Percentiles rank a stretch among this genome's conserved stretches.
These are phyloP conservation scores for Albizia julibrissin DNA, from an alignment of 306 rosid species.

Conservation along the genomic window DNA sequence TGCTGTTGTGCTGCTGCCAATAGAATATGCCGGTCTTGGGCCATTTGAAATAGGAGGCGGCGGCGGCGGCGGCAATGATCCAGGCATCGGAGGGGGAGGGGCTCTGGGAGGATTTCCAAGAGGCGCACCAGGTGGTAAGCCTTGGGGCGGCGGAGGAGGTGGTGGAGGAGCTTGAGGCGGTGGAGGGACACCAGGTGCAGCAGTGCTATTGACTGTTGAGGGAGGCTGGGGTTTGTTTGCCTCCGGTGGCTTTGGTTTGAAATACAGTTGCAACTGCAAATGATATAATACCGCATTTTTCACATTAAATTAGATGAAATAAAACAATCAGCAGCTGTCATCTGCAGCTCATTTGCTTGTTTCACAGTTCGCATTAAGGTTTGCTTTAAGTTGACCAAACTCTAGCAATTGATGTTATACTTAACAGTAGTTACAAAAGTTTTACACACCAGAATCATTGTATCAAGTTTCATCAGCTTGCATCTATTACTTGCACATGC, in stretches of 20 bases:
- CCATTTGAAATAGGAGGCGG: conserved; percentile 89
- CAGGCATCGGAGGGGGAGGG: conserved; percentile 77
- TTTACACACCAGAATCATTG: background rate
- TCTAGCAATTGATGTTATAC: background rate
- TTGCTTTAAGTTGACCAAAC: background rate
- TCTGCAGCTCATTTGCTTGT: background rate
- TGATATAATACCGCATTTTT: conserved; percentile 7
- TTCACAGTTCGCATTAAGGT: background rate
- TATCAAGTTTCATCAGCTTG: background rate
- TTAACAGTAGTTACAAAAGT: background rate
- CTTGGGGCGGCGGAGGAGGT: conserved; percentile 80
- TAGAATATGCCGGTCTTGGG: conserved; percentile 73
- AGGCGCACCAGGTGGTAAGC: conserved; percentile 65
- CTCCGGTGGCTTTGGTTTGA: conserved; percentile 88
- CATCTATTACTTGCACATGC: background rate
- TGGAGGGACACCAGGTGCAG: conserved; percentile 90
- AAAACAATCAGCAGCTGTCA: background rate
- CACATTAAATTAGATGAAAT: background rate
- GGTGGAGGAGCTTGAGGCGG: conserved; percentile 86
- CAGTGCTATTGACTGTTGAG: conserved; percentile 63
- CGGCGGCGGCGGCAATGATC: conserved; percentile 76
- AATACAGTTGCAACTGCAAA: conserved; percentile 88
- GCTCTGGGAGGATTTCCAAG: conserved; percentile 76
- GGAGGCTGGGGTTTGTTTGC: conserved; percentile 76
- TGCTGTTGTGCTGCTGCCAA: conserved; percentile 49